A percentile compares a stretch with the other conserved stretches of the same genome.
phyloP scores from a whole-genome alignment of 352 stramenopile species.

The Aphanomyces stellatus region DNA sequence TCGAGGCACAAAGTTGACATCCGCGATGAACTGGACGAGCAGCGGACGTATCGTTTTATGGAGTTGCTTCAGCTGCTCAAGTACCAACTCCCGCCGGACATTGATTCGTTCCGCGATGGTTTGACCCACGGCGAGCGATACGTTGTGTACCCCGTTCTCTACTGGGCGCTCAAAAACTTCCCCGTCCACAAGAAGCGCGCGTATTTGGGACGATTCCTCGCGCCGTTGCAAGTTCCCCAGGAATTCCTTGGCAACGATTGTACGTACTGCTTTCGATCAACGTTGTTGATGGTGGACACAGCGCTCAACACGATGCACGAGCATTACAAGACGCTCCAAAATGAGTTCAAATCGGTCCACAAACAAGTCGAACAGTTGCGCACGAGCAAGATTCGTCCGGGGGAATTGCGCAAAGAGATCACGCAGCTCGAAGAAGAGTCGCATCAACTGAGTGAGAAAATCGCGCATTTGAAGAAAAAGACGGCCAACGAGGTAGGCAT shows the following conservation, averaged over 20 bases:
- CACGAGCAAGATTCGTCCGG: constrained; percentile 61
- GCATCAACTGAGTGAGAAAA: constrained; percentile 86
- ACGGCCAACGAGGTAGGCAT: constrained; percentile 43
- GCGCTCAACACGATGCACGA: constrained; percentile 74
- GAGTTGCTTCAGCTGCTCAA: constrained; percentile 92
- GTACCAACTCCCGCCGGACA: constrained; percentile 70
- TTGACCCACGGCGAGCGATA: constrained; percentile 74
- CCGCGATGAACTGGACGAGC: constrained; percentile 68
- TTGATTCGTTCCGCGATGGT: constrained; percentile 66
- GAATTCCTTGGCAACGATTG: constrained; percentile 89
- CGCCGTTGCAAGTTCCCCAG: constrained; percentile 87
- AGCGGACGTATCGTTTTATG: constrained; percentile 71
- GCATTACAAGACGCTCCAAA: constrained; percentile 89
- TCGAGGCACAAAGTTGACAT: constrained; percentile 78
- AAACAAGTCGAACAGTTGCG: constrained; percentile 84
- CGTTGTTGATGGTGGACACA: constrained; percentile 17
- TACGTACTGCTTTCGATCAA: constrained; percentile 21
- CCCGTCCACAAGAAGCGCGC: constrained; percentile 86
- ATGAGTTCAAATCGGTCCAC: constrained; percentile 88
- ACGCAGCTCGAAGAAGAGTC: constrained; percentile 88
- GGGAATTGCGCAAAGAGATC: constrained; percentile 86
- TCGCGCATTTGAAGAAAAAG: constrained; percentile 83
- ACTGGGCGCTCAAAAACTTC: constrained; percentile 88
- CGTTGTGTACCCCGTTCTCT: constrained; percentile 87
- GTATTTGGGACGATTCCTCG: constrained; percentile 90